Conservation (phyloP, 1,284 basidiomycete genomes). For the Leccinum laetum region DNA sequence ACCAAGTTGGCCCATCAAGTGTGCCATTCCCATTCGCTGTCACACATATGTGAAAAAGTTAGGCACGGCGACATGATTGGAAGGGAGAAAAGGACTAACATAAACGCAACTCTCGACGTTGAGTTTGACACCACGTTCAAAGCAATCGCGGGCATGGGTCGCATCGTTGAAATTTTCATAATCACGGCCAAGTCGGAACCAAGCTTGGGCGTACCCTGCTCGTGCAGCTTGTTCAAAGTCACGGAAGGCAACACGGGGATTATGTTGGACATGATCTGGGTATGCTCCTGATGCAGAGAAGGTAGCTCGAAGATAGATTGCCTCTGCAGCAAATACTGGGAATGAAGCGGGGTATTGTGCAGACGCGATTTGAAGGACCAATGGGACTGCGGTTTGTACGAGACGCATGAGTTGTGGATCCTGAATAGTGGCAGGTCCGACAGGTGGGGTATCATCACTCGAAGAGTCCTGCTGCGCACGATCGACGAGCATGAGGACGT, state of each 20-base stretch:
- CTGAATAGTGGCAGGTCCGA: slow-evolving; percentile 54
- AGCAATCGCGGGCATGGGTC: slow-evolving; percentile 75
- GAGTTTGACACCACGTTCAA: slow-evolving; percentile 73
- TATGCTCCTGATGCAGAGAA: slow-evolving; percentile 70
- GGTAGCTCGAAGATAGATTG: slow-evolving; percentile 73
- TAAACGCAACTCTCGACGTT: slow-evolving; percentile 79
- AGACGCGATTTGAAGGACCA: slow-evolving; percentile 56
- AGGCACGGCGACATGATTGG: background rate
- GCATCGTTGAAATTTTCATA: slow-evolving; percentile 88
- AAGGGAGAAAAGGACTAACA: slow-evolving; percentile 44
- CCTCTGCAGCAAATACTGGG: slow-evolving; percentile 63
- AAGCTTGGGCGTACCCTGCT: slow-evolving; percentile 70
- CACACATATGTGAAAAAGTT: slow-evolving; percentile 3
- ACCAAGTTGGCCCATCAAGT: slow-evolving; percentile 85
- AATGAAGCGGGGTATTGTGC: slow-evolving; percentile 34
- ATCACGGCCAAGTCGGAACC: slow-evolving; percentile 90
- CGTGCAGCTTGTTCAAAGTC: slow-evolving; percentile 85
- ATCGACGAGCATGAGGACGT: slow-evolving; percentile 80
- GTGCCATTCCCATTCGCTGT: slow-evolving; percentile 89
- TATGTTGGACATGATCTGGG: slow-evolving; percentile 59
- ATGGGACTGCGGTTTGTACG: slow-evolving; percentile 63
- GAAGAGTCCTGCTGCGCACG: slow-evolving; percentile 45
- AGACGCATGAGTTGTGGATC: slow-evolving; percentile 66
- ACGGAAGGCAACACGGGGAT: slow-evolving; percentile 81
- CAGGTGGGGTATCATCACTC: slow-evolving; percentile 40